Base-by-base conservation (phyloP, 208 protist species). In the Wallacemonas sp. region DNA sequence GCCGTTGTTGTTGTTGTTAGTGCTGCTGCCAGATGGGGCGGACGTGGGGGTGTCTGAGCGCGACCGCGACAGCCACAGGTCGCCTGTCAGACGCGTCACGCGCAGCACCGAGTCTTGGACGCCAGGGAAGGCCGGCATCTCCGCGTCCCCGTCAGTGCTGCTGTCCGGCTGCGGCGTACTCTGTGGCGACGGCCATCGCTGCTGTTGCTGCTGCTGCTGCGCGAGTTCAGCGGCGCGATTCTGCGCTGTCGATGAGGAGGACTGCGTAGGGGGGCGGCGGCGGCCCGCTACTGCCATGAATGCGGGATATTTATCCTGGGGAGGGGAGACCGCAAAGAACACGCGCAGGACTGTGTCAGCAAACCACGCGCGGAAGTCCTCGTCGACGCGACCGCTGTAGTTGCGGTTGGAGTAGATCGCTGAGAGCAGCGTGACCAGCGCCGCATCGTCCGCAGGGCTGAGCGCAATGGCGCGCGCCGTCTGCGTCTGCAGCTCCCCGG, bases 371-470 rank as follows among this genome's bases (percentile, higher is more conserved):
- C 52, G 52, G 19, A 58, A 58, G n/a, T 33, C 52, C 19, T 58
- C 52, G 23, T 58, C 52, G n/a, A 58, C 32, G 17, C 52, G 52
- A 4, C 30, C 36, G 32, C 52, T 58, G 52, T 58, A 58, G 32
- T 39, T 58, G 12, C 32, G 26, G 52, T 39, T 39, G 5, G 52
- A 58, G 52, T 39, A 58, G 3, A 58, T 24, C 14, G 30, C 26
- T 3, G 52, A 43, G 8, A 58, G 32, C 52, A 58, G 19, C 30
- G 30, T 38, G 29, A 39, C 52, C 12, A 58, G 52, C 12, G 38
- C 9, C 4, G 52, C 52, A n/a, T 58, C 52, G n/a, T 58, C 52
- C 4, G 52, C 52, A 5, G 14, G 11, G n/a, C 11, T 21, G 30
- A 58, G 52, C 12, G 11, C 19, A 3, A 33, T 30, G 52, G 8